A percentile compares a stretch with the other conserved stretches of the same genome.
These are phyloP conservation scores for Dactylellina drechsleri DNA, from an alignment of 2,329 filamentous ascomycete species.

Conservation along the genomic window DNA sequence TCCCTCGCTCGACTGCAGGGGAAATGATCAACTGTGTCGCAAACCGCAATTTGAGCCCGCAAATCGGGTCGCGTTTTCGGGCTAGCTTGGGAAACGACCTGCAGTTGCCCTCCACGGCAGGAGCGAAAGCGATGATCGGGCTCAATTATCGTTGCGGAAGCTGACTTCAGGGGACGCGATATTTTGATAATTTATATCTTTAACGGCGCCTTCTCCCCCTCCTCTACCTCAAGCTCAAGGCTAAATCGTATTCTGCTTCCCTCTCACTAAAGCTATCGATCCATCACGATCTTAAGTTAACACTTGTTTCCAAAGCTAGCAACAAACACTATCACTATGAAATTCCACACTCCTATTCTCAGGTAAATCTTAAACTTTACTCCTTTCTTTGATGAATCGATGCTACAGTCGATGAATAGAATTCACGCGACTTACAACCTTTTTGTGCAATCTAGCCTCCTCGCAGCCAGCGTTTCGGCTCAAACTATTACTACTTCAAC, in stretches of 20 bases:
- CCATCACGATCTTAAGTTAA: too few species aligned
- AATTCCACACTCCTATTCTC: not conserved
- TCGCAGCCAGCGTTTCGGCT: conserved; percentile 20
- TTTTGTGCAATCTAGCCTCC: conserved; percentile 10
- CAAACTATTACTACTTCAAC: conserved; percentile 18
- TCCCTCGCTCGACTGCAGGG: too few species aligned
- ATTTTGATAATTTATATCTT: not conserved
- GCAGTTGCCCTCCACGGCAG: conserved; percentile 3
- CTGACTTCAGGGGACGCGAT: not conserved
- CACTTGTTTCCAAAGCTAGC: not conserved
- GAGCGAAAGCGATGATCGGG: conserved; percentile 17
- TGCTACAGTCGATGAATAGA: not conserved
- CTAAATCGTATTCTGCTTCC: not conserved
- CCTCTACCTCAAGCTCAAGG: not conserved
- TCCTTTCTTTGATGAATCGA: too few species aligned
- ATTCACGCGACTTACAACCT: not conserved
- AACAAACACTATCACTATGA: conserved; percentile 1
- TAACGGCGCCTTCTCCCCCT: not conserved
- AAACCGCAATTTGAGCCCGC: conserved; percentile 42
- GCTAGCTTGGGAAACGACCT: conserved; percentile 16
- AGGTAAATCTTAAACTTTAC: not conserved
- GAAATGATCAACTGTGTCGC: not conserved
- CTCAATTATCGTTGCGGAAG: conserved; percentile 18
- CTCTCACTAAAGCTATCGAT: too few species aligned
- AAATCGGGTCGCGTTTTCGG: conserved; percentile 8